Percentiles rank a stretch among this genome's conserved stretches.
phyloP scores from a whole-genome alignment of 106 monocot genomes.

The Allium cepa region DNA sequence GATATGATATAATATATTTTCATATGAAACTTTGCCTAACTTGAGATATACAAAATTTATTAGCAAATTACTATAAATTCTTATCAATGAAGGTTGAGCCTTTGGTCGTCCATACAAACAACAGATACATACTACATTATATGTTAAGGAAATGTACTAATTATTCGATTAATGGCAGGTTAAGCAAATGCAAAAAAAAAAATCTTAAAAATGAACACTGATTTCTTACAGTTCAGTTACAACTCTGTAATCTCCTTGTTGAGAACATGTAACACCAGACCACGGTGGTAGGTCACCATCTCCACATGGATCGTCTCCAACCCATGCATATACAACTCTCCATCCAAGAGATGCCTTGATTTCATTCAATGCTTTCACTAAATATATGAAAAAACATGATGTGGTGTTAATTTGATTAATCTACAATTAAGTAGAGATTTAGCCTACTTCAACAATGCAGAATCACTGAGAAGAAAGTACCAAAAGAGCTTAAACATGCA shows the following conservation, averaged over 20 bases:
- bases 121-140: background rate
- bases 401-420: too few relatives aligned
- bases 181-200: background rate
- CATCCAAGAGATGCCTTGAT: slow-evolving; percentile 98
- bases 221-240: slow-evolving; percentile 89
- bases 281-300: slow-evolving; percentile 90
- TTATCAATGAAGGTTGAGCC: background rate
- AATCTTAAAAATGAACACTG: background rate
- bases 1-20: too few relatives aligned
- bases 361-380: slow-evolving; percentile 99
- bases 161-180: background rate
- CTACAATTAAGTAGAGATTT: too few relatives aligned
- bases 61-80: too few relatives aligned
- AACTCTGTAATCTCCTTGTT: slow-evolving; percentile 97
- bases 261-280: slow-evolving; percentile 96
- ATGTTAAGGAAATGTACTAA: background rate
- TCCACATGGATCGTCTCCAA: slow-evolving; percentile 98
- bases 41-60: too few relatives aligned
- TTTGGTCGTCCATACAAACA: background rate
- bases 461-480: too few relatives aligned
- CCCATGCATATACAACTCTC: slow-evolving; percentile 99
- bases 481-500: too few relatives aligned
- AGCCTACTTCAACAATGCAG: too few relatives aligned
- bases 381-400: background rate
- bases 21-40: too few relatives aligned